Conservation (phyloP, 306 rosid species). For the Begonia loranthoides region DNA sequence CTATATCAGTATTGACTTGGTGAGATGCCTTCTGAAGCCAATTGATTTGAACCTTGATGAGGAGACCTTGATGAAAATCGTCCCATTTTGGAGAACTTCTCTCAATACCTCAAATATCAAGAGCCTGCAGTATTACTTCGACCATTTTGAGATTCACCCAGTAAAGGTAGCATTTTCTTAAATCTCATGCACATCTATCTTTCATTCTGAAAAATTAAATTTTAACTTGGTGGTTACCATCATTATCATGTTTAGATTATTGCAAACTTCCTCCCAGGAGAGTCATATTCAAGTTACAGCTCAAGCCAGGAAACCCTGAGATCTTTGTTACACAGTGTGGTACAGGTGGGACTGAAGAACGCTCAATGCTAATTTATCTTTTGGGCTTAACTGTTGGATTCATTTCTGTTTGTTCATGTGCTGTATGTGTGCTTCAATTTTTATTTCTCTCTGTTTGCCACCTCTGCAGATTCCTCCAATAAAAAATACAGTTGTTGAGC, state of each 20-base stretch:
- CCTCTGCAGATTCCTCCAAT: slow-evolving; percentile 69
- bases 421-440: neutral
- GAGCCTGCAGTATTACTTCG: slow-evolving; percentile 72
- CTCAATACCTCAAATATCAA: slow-evolving; percentile 36
- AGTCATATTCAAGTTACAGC: slow-evolving; percentile 71
- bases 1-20: slow-evolving; percentile 10
- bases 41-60: slow-evolving; percentile 85
- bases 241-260: slow-evolving; percentile 37
- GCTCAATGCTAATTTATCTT: neutral
- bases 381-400: slow-evolving; percentile 2
- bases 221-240: slow-evolving; percentile 12
- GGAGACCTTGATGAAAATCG: slow-evolving; percentile 79
- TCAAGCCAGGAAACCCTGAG: slow-evolving; percentile 84
- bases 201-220: neutral
- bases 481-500: slow-evolving; percentile 78
- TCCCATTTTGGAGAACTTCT: slow-evolving; percentile 88
- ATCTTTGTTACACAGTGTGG: slow-evolving; percentile 80
- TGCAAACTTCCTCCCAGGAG: slow-evolving; percentile 86
- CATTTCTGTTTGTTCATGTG: slow-evolving; percentile 1
- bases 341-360: slow-evolving; percentile 45
- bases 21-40: slow-evolving; percentile 41
- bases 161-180: slow-evolving; percentile 50
- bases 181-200: too few species aligned
- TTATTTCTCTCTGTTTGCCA: neutral
- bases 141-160: slow-evolving; percentile 92